Evolutionary conservation across 1,284 basidiomycete genomes (phyloP).

Genomic region (Pseudozyma flocculosa): DNA sequence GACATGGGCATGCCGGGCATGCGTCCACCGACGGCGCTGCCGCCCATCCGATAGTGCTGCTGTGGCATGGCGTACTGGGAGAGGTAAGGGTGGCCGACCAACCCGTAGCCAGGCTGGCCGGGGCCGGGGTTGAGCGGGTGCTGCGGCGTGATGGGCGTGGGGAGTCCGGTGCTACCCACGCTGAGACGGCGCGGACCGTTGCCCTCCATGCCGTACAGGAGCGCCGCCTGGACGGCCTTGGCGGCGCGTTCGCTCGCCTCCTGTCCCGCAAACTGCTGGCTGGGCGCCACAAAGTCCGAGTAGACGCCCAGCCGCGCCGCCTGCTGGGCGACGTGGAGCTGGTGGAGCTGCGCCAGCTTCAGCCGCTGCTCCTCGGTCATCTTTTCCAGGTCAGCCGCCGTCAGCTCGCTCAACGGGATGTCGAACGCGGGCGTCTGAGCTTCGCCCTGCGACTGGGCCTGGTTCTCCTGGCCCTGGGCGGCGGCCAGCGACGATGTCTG

Average conservation of each 20-base stretch:
- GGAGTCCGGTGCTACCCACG: constrained; percentile 22
- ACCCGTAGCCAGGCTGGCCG: constrained; percentile 1
- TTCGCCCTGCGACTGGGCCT: background rate
- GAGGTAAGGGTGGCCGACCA: too few relatives aligned
- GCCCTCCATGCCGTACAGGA: constrained; percentile 40
- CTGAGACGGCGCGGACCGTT: constrained; percentile 29
- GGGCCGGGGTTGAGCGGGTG: constrained; percentile 31
- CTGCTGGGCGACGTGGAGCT: constrained; percentile 31
- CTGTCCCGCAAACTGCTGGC: constrained; percentile 33
- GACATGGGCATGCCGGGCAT: constrained; percentile 25
- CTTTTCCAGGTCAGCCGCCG: constrained; percentile 10
- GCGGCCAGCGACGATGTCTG: background rate
- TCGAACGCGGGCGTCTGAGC: background rate
- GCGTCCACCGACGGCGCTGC: background rate
- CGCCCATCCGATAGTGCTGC: background rate
- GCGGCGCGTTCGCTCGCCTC: constrained; percentile 36
- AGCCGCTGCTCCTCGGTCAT: constrained; percentile 30
- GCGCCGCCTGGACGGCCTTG: constrained; percentile 35
- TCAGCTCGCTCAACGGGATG: background rate
- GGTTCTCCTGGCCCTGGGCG: background rate
- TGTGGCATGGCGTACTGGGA: background rate
- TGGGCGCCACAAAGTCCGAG: constrained; percentile 35
- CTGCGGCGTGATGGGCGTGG: constrained; percentile 33
- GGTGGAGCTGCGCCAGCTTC: constrained; percentile 30
- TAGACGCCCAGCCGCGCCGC: constrained; percentile 24